These are phyloP conservation scores for Vickermania ingenoplastis DNA, from an alignment of 208 protist genomes.

Conservation along the genomic window DNA sequence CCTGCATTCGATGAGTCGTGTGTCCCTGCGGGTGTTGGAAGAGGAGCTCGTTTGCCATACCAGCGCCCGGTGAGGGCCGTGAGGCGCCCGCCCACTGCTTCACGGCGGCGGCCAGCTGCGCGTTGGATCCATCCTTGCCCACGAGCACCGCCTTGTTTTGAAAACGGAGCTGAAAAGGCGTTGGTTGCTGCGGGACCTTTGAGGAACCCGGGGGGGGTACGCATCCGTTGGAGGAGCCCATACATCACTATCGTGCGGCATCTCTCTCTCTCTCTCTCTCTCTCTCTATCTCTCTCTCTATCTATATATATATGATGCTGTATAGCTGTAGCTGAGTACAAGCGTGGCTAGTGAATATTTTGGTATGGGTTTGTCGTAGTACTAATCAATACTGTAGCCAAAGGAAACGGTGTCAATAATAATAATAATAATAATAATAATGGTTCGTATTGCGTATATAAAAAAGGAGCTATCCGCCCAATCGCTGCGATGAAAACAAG, in stretches of 20 bases:
- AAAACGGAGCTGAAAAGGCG: slow-evolving; percentile 51
- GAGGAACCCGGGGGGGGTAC: background rate
- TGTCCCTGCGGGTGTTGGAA: slow-evolving; percentile 1
- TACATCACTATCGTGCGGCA: slow-evolving; percentile 48
- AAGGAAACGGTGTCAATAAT: too few species aligned
- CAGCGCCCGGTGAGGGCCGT: background rate
- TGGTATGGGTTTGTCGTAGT: background rate
- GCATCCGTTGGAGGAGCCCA: slow-evolving; percentile 50
- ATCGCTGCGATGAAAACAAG: too few species aligned
- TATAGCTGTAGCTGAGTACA: background rate
- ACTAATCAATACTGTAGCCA: too few species aligned
- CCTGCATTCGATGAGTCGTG: too few species aligned
- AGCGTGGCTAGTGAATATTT: too few species aligned
- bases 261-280: slow-evolving; percentile 8
- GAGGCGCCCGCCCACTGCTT: background rate
- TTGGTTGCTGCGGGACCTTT: background rate
- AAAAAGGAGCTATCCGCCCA: background rate
- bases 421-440: slow-evolving; percentile 8
- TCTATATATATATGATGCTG: background rate
- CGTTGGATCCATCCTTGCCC: slow-evolving; percentile 43
- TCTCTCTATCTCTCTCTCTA: too few species aligned
- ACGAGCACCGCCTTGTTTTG: slow-evolving; percentile 39
- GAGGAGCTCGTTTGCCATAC: too few species aligned
- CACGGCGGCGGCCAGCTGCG: slow-evolving; percentile 16
- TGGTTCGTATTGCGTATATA: background rate